phyloP scores from a whole-genome alignment of 352 stramenopile genomes.

The Phytophthora fragariae region DNA sequence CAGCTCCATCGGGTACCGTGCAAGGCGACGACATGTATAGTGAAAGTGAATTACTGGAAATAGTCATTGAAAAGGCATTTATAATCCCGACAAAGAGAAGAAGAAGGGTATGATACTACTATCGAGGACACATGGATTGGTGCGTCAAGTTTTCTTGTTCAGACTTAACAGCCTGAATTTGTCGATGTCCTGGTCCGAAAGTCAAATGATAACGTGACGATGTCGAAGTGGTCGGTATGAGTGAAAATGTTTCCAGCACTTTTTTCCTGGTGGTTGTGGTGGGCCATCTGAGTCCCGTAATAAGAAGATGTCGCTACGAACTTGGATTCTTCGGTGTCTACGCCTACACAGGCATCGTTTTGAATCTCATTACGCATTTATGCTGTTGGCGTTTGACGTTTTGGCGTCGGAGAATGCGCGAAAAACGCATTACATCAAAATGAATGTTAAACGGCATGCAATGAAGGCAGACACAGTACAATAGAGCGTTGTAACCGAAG shows the following conservation, averaged over 20 bases:
- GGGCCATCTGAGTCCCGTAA: slow-evolving; percentile 24
- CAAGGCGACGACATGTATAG: too few species aligned
- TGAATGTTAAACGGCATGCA: slow-evolving; percentile 25
- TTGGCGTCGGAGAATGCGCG: slow-evolving; percentile 18
- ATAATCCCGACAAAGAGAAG: too few species aligned
- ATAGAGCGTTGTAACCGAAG: too few species aligned
- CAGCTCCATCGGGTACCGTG: too few species aligned
- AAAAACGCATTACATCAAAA: slow-evolving; percentile 23
- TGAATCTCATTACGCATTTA: slow-evolving; percentile 34
- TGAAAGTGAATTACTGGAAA: too few species aligned
- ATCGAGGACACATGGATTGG: too few species aligned
- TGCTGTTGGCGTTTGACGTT: slow-evolving; percentile 34
- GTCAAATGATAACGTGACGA: slow-evolving; percentile 6
- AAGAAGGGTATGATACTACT: too few species aligned
- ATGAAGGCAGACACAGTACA: slow-evolving; percentile 13
- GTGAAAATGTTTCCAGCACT: slow-evolving; percentile 32
- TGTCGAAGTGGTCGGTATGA: neutral
- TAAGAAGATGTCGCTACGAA: slow-evolving; percentile 9
- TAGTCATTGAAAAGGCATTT: too few species aligned
- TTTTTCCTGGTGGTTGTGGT: slow-evolving; percentile 29
- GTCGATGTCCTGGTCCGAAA: slow-evolving; percentile 15
- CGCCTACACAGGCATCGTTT: slow-evolving; percentile 29
- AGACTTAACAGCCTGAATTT: too few species aligned
- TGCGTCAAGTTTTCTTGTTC: too few species aligned
- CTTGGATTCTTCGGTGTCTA: slow-evolving; percentile 20